These are phyloP conservation scores for Trichoderma asperellum DNA, from an alignment of 2,329 filamentous ascomycete species.

Conservation along the genomic window DNA sequence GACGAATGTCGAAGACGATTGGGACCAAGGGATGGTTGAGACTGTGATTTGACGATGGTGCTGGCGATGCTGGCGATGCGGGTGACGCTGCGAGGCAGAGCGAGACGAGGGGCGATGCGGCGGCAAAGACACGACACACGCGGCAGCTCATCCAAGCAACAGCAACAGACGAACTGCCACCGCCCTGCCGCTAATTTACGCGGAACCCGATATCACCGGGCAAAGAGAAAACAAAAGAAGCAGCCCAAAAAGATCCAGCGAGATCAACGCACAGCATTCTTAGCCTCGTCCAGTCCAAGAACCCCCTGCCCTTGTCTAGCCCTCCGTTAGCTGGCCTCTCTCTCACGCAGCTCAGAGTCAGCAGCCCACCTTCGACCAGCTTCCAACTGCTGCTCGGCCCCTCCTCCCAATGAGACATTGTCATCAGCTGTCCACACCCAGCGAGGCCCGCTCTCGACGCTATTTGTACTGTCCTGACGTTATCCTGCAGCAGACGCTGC, in stretches of 20 bases:
- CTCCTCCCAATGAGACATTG: constrained; percentile 20
- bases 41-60: not conserved
- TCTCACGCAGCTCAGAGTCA: constrained; percentile 11
- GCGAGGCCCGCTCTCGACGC: constrained; percentile 8
- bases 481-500: constrained; percentile 13
- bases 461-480: constrained; percentile 29
- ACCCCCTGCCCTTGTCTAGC: constrained; percentile 23
- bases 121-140: not conserved
- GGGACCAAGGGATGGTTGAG: not conserved
- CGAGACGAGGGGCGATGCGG: not conserved
- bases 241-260: not conserved
- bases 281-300: not conserved
- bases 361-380: constrained; percentile 15
- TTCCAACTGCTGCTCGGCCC: not conserved
- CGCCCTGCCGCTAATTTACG: not conserved
- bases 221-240: not conserved
- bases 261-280: not conserved
- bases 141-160: not conserved
- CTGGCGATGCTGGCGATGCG: not conserved
- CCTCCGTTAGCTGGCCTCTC: constrained; percentile 13
- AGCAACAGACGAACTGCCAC: not conserved
- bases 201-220: constrained; percentile 5
- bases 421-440: constrained; percentile 28
- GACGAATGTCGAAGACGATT: not conserved
- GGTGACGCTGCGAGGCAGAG: not conserved